A percentile compares a stretch with the other conserved stretches of the same genome.
Evolutionary conservation across 2,329 filamentous ascomycete genomes (phyloP).

Genomic region (Tolypocladium guangdongense): DNA sequence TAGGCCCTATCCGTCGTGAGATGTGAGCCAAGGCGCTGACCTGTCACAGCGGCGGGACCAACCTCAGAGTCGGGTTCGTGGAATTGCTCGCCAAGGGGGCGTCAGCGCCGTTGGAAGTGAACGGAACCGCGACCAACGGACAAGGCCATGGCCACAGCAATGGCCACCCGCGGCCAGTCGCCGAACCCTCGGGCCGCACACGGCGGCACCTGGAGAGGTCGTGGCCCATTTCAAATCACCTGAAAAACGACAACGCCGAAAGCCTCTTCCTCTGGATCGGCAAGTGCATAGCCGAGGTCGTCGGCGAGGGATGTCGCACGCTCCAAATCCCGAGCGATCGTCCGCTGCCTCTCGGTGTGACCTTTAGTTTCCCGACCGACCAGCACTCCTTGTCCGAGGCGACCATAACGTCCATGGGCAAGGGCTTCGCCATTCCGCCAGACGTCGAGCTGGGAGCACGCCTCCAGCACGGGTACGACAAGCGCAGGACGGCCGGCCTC

Average conservation of each 20-base stretch:
- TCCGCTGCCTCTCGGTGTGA: slow-evolving; percentile 53
- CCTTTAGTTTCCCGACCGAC: slow-evolving; percentile 61
- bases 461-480: slow-evolving; percentile 47
- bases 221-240: slow-evolving; percentile 63
- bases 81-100: slow-evolving; percentile 38
- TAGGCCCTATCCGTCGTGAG: slow-evolving; percentile 25
- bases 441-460: slow-evolving; percentile 50
- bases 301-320: slow-evolving; percentile 42
- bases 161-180: slow-evolving; percentile 2
- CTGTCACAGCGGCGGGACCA: slow-evolving; percentile 49
- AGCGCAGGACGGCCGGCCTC: slow-evolving; percentile 33
- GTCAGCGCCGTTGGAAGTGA: background rate
- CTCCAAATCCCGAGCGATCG: slow-evolving; percentile 30
- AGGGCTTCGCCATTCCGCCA: slow-evolving; percentile 54
- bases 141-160: background rate
- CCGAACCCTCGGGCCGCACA: slow-evolving; percentile 26
- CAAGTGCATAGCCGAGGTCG: slow-evolving; percentile 62
- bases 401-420: slow-evolving; percentile 57
- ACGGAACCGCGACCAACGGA: slow-evolving; percentile 5
- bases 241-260: slow-evolving; percentile 65
- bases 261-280: slow-evolving; percentile 77
- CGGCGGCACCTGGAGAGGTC: slow-evolving; percentile 53
- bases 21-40: background rate
- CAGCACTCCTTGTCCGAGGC: slow-evolving; percentile 53
- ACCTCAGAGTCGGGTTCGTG: slow-evolving; percentile 57